Evolutionary conservation across 805 yeast species (phyloP), one percentile per base, ranked within the genome.

Genomic region (Zygosaccharomyces bisporus): DNA sequence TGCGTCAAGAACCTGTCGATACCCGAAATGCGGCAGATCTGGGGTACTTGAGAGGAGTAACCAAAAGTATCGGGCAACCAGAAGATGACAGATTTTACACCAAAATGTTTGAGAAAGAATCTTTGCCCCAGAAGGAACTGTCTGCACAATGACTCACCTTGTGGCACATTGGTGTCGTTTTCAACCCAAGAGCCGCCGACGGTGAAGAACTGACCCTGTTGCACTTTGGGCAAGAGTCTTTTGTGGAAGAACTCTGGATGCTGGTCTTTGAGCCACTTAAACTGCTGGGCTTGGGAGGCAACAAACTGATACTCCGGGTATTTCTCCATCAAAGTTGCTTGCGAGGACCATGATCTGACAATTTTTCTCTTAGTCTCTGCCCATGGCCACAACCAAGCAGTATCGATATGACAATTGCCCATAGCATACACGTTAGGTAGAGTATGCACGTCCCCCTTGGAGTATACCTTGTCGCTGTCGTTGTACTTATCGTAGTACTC

Each of bases 331-430:
- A 93, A 66, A 43, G 87, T 82, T 41, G 91, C 70, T 68, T 91
- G 99, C 7, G 96, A 80, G 0, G 96, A 82, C 98, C 98, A 91
- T 4, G 96, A 87, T 52, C 99, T 76, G 2, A 90, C 96, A 44
- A 91, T 79, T 61, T 91, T 91, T 41, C 98, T 77, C 55, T 86
- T 83, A 1, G 98, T 88, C 63, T 93, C 97, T 2, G 95, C 97
- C 71, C 84, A 91, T n/a, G 97, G 98, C 99, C 99, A 91, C 46
- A 89, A 73, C 99, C 99, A 91, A 12, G 98, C 98, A 13, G 98
- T 91, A 60, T 91, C 99, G 55, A 90, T 90, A 64, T 90, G 98
- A 63, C 98, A 93, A 63, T 93, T 86, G 34, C 99, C 99, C 52
- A 93, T 75, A 6, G 86, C 95, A 64, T 71, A 83, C 8, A 90